Base-by-base conservation (phyloP, 495 filamentous ascomycete genomes). In the Aspergillus wentii region DNA sequence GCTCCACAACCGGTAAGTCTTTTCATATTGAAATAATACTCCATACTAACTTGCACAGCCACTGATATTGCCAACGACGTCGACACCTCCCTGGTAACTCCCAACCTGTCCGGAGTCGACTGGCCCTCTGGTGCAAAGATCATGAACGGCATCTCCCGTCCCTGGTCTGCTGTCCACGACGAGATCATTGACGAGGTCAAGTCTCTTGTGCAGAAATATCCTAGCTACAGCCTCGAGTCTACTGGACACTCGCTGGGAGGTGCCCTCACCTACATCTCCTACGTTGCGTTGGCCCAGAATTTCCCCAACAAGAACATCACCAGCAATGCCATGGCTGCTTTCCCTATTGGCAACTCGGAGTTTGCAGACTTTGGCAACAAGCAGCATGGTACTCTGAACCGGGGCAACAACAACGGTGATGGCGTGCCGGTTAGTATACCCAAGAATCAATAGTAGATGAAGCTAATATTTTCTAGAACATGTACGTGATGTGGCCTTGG, bases 11-110 rank as follows among this genome's bases (percentile, higher is more conserved):
- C 13, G 26, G 52, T 62, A n/a, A 31, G 42, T 43, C 14, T 15
- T 2, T 4, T 18, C 6, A 11, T 25, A 3, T 37, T 25, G 9
- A 13, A n/a, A 15, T 28, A 14, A 2, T 33, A 3, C 26, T 23
- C 9, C 17, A 17, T 28, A 17, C 35, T 43, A 7, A 46, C 20
- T 22, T 3, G 2, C 15, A 1, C 21, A 56, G 57, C 27, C 3
- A 40, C 36, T 8, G 53, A 62, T 32, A 54, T 72, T 19, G 42
- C 59, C 25, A 69, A 64, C 31, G 53, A 64, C 17, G 41, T 69
- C 11, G 57, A 66, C 26, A 56, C 35, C 26, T 52, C 40, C 10
- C 31, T 69, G 20, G 61, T 68, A 20, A 49, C 53, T 14, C 43
- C 49, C 1, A 39, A 34, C 2, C 42, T 58, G 6, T 61, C 59